A percentile compares a stretch with the other conserved stretches of the same genome.
Evolutionary conservation across 176 grass and related monocot genomes (phyloP).

Genomic region (Phyllostachys edulis): DNA sequence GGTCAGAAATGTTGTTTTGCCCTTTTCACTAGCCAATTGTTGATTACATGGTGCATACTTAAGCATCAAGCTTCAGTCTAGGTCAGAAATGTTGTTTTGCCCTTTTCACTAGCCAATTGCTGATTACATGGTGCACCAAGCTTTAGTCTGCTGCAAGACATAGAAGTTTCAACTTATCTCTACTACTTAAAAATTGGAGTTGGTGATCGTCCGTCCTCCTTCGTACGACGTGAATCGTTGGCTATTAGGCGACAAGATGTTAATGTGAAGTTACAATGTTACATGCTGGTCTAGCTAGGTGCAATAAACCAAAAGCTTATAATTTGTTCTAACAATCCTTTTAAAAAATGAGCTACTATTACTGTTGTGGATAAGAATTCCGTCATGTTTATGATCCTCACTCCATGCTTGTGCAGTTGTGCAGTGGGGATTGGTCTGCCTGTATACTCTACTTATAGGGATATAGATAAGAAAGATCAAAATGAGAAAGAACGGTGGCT

Average conservation of each 20-base stretch:
- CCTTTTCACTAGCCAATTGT: too few species aligned
- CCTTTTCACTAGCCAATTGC: too few species aligned
- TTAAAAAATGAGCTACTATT: neutral
- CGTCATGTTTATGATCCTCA: neutral
- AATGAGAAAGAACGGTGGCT: conserved; percentile 66
- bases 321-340: neutral
- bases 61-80: too few species aligned
- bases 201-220: too few species aligned
- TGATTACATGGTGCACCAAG: too few species aligned
- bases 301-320: neutral
- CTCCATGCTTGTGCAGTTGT: conserved; percentile 60
- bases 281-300: neutral
- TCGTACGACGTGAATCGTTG: too few species aligned
- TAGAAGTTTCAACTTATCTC: too few species aligned
- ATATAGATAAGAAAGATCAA: conserved; percentile 89
- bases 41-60: too few species aligned
- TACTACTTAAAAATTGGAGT: too few species aligned
- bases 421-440: conserved; percentile 64
- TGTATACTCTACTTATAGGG: conserved; percentile 89
- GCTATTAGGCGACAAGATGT: neutral
- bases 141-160: too few species aligned
- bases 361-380: neutral
- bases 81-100: too few species aligned
- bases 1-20: too few species aligned
- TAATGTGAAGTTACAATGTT: conserved; percentile 9